Percentiles rank a stretch among this genome's conserved stretches.
Conservation (phyloP, 2,329 filamentous ascomycete genomes). For the Talaromyces sp. region DNA sequence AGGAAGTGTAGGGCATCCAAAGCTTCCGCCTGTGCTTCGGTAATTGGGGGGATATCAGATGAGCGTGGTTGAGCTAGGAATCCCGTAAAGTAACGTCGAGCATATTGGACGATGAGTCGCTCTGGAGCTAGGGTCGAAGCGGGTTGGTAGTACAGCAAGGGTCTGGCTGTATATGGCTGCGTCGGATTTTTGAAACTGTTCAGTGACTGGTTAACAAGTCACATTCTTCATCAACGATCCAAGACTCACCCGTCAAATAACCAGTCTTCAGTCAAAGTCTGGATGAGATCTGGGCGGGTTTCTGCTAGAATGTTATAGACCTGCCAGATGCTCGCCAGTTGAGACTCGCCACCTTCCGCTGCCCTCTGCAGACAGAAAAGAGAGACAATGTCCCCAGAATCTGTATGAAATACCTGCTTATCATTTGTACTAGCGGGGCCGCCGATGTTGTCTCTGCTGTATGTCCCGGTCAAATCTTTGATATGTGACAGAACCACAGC, state of each 20-base stretch:
- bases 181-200: conserved; percentile 51
- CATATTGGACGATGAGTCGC: conserved; percentile 59
- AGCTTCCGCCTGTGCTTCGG: conserved; percentile 52
- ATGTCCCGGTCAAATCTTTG: conserved; percentile 52
- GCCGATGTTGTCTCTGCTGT: conserved; percentile 34
- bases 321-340: conserved; percentile 52
- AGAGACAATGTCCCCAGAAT: conserved; percentile 54
- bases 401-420: conserved; percentile 55
- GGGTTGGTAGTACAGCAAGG: conserved; percentile 51
- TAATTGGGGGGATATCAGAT: conserved; percentile 46
- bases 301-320: conserved; percentile 56
- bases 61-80: conserved; percentile 45
- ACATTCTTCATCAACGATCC: background rate
- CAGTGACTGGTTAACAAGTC: background rate
- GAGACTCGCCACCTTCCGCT: conserved; percentile 50
- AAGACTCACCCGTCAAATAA: conserved; percentile 43
- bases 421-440: conserved; percentile 45
- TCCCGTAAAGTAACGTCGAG: conserved; percentile 56
- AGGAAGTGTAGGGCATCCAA: conserved; percentile 52
- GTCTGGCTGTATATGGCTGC: conserved; percentile 46
- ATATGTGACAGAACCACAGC: conserved; percentile 58
- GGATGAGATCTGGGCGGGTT: conserved; percentile 53
- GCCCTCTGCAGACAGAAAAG: conserved; percentile 48
- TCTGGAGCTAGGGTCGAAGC: conserved; percentile 48
- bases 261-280: conserved; percentile 51